A percentile compares a stretch with the other conserved stretches of the same genome.
Evolutionary conservation across 495 filamentous ascomycete genomes (phyloP).

Genomic region (Aspergillus sparsus): DNA sequence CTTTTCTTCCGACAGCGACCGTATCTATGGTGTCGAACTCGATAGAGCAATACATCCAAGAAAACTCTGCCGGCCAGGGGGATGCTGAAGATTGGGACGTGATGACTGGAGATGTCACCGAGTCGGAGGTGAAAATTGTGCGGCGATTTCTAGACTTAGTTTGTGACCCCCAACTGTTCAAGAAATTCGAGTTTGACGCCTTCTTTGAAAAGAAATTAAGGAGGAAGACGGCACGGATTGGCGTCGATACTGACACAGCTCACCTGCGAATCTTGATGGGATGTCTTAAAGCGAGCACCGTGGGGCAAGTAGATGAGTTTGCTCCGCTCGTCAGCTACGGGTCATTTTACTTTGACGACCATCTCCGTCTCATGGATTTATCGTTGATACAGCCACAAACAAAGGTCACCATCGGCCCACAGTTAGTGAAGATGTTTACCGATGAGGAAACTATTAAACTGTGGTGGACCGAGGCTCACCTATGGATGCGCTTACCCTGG

Average conservation of each 20-base stretch:
- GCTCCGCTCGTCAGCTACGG: not conserved
- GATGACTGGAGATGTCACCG: not conserved
- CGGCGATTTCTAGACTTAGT: constrained; percentile 3
- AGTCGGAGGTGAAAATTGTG: constrained; percentile 1
- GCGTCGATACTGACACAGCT: not conserved
- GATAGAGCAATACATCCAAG: not conserved
- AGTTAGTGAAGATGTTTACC: constrained; percentile 2
- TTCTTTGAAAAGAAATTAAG: not conserved
- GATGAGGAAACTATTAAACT: not conserved
- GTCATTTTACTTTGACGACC: not conserved
- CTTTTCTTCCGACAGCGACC: not conserved
- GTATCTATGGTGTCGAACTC: not conserved
- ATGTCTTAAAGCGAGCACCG: not conserved
- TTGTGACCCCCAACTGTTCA: not conserved
- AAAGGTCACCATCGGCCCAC: constrained; percentile 2
- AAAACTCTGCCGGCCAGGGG: not conserved
- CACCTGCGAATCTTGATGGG: not conserved
- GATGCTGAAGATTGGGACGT: not conserved
- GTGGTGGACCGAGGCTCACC: not conserved
- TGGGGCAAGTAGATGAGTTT: not conserved
- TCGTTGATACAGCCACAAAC: not conserved
- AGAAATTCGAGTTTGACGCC: constrained; percentile 2
- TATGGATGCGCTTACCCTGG: not conserved
- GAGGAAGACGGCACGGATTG: not conserved
- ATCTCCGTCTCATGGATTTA: not conserved